Conservation (phyloP, 352 stramenopile species). For the Phytopythium sindhum region DNA sequence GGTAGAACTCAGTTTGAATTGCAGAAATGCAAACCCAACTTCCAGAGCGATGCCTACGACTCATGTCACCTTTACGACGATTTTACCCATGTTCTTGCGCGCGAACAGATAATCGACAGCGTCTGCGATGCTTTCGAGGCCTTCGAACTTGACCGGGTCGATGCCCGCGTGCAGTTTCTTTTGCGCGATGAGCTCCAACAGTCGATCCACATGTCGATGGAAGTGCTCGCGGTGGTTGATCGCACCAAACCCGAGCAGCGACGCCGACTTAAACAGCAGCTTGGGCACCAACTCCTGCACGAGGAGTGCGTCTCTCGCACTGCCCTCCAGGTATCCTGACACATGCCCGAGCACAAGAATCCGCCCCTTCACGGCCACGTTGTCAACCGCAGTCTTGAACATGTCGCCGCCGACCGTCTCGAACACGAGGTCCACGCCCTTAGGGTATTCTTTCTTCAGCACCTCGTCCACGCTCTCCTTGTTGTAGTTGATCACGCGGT, state of each 20-base stretch:
- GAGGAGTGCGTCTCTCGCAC: slow-evolving; percentile 16
- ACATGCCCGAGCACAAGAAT: slow-evolving; percentile 29
- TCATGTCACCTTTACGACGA: slow-evolving; percentile 66
- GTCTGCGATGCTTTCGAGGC: slow-evolving; percentile 55
- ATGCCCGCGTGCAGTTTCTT: slow-evolving; percentile 51
- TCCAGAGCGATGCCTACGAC: neutral
- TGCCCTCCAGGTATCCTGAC: slow-evolving; percentile 22
- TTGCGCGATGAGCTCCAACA: slow-evolving; percentile 47
- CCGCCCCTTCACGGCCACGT: slow-evolving; percentile 20
- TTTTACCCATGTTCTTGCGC: slow-evolving; percentile 81
- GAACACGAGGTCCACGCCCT: slow-evolving; percentile 36
- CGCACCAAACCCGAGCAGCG: slow-evolving; percentile 50
- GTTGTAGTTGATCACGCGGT: slow-evolving; percentile 72
- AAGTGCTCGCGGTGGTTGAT: slow-evolving; percentile 38
- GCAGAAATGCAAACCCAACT: no score
- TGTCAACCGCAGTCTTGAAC: slow-evolving; percentile 29
- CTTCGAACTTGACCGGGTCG: slow-evolving; percentile 41
- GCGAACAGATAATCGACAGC: slow-evolving; percentile 73
- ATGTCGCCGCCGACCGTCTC: slow-evolving; percentile 31
- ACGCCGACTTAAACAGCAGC: slow-evolving; percentile 32
- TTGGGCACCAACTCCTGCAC: slow-evolving; percentile 25
- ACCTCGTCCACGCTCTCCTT: slow-evolving; percentile 35
- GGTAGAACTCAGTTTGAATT: no score
- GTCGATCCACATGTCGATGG: slow-evolving; percentile 31
- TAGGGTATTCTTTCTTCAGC: slow-evolving; percentile 38